A percentile compares a stretch with the other conserved stretches of the same genome.
Evolutionary conservation across 2,329 filamentous ascomycete species (phyloP).

Genomic region (Cytospora paraplurivora): DNA sequence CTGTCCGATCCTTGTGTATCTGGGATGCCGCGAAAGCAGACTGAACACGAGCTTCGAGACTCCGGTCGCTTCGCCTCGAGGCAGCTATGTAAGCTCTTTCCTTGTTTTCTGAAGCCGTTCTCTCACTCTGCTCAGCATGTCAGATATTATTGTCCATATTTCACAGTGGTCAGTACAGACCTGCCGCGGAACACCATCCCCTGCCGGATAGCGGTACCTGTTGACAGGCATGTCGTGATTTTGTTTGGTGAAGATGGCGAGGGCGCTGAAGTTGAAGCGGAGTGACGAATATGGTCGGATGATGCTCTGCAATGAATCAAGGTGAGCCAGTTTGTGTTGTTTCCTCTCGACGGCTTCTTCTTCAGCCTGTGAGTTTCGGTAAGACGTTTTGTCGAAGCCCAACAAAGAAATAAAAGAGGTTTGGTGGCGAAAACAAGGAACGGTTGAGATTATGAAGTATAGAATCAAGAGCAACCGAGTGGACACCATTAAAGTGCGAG

Average conservation of each 20-base stretch:
- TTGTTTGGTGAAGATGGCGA: background rate
- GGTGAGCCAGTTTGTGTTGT: too few species aligned
- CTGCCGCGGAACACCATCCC: slow-evolving; percentile 19
- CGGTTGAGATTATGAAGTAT: background rate
- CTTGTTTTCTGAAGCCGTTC: slow-evolving; percentile 79
- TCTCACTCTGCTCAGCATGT: slow-evolving; percentile 59
- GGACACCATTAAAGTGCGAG: background rate
- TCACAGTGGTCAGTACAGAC: slow-evolving; percentile 11
- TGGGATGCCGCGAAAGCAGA: slow-evolving; percentile 87
- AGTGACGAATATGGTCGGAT: background rate
- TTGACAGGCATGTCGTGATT: slow-evolving; percentile 11
- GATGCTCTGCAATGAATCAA: background rate
- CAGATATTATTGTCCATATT: background rate
- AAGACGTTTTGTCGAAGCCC: too few species aligned
- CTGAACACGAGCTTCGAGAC: slow-evolving; percentile 82
- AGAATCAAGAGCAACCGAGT: background rate
- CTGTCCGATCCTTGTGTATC: slow-evolving; percentile 86
- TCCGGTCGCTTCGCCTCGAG: slow-evolving; percentile 82
- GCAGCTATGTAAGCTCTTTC: slow-evolving; percentile 91
- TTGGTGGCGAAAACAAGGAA: background rate
- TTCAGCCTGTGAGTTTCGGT: too few species aligned
- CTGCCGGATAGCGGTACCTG: slow-evolving; percentile 7
- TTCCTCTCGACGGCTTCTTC: too few species aligned
- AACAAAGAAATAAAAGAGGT: background rate
- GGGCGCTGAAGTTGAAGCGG: background rate